phyloP scores from a whole-genome alignment of 495 filamentous ascomycete species.

The Bombardia bombarda region DNA sequence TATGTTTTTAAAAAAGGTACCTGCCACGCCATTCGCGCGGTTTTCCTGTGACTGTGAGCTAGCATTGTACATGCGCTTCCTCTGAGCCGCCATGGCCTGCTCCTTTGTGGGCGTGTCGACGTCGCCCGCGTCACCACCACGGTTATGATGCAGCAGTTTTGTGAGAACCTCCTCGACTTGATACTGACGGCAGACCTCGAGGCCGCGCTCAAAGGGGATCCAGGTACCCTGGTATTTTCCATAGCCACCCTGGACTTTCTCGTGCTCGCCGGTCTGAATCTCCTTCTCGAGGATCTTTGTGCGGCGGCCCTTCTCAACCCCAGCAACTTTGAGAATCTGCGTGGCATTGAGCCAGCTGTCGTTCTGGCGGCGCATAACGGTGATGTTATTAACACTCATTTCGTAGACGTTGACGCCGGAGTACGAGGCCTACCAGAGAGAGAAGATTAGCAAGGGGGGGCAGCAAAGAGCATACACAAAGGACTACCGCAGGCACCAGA shows the following conservation, averaged over 20 bases:
- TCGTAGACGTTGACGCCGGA: conserved; percentile 94
- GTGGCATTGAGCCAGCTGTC: conserved; percentile 96
- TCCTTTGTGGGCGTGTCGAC: conserved; percentile 97
- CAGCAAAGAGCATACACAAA: too few species aligned
- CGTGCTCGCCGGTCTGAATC: conserved; percentile 89
- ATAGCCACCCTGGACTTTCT: conserved; percentile 97
- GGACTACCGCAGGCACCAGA: background rate
- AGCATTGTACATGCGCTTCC: conserved; percentile 82
- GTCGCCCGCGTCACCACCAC: conserved; percentile 67
- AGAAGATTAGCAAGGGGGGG: too few species aligned
- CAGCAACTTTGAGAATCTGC: conserved; percentile 92
- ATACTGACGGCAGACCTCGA: conserved; percentile 90
- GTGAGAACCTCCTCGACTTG: conserved; percentile 81
- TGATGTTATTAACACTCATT: conserved; percentile 87
- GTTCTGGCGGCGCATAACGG: conserved; percentile 86
- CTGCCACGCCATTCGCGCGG: conserved; percentile 56
- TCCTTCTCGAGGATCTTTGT: conserved; percentile 98
- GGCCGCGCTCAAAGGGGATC: conserved; percentile 85
- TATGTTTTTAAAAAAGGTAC: conserved; percentile 94
- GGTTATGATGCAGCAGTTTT: conserved; percentile 82
- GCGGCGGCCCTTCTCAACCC: conserved; percentile 90
- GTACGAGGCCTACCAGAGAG: conserved; percentile 74
- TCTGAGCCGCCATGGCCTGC: conserved; percentile 95
- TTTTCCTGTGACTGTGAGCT: conserved; percentile 52
- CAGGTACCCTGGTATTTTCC: conserved; percentile 98